A percentile compares a stretch with the other conserved stretches of the same genome.
phyloP scores from a whole-genome alignment of 2,329 filamentous ascomycete genomes.

The Monascus ruber region DNA sequence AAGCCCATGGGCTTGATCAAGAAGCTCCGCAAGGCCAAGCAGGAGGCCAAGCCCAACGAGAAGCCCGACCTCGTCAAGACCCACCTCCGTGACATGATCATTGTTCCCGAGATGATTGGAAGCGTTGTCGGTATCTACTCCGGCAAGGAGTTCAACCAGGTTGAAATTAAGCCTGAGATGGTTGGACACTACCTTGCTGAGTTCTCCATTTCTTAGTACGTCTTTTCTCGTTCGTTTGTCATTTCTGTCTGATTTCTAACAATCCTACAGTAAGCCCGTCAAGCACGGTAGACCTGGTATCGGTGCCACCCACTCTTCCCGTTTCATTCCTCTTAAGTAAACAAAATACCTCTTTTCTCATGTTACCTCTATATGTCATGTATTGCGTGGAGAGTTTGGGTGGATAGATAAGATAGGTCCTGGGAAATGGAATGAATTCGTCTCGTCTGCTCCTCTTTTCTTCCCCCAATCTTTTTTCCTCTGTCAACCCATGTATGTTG shows the following conservation, averaged over 20 bases:
- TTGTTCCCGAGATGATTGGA: conserved; percentile 99
- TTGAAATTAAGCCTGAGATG: conserved; percentile 99
- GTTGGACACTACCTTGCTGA: conserved; percentile 98
- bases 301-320: conserved; percentile 99
- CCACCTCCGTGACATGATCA: conserved; percentile 98
- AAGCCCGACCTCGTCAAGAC: conserved; percentile 99
- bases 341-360: conserved; percentile 26
- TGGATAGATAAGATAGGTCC: conserved; percentile 14
- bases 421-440: conserved; percentile 17
- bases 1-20: conserved; percentile 99
- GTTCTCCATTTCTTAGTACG: conserved; percentile 99
- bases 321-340: conserved; percentile 99
- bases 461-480: neutral
- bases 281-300: conserved; percentile 99
- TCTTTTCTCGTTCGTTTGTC: conserved; percentile 20
- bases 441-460: neutral
- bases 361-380: conserved; percentile 19
- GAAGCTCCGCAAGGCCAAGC: conserved; percentile 99
- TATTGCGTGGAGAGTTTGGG: conserved; percentile 20
- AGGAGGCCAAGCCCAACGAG: conserved; percentile 98
- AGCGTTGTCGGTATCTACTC: conserved; percentile 98
- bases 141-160: conserved; percentile 99
- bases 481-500: no score
- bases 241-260: conserved; percentile 36
- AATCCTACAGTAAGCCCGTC: conserved; percentile 74